These are phyloP conservation scores for Talaromyces sp. DNA, from an alignment of 2,329 filamentous ascomycete species.

Conservation along the genomic window DNA sequence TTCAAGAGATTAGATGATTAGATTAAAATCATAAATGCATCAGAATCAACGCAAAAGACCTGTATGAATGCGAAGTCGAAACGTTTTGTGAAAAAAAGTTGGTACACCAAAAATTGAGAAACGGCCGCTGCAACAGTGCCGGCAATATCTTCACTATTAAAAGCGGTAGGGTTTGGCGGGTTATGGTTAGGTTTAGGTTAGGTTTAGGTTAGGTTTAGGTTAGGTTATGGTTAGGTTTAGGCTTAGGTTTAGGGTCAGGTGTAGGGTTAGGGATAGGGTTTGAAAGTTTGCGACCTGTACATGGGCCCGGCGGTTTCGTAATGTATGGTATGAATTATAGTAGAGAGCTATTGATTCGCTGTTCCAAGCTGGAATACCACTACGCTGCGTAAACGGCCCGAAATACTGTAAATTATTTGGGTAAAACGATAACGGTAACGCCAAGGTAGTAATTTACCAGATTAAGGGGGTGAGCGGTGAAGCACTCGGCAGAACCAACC, in stretches of 20 bases:
- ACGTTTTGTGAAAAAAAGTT: neutral
- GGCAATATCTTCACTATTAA: neutral
- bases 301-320: neutral
- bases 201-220: conserved; percentile 7
- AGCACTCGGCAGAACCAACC: conserved; percentile 11
- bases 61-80: neutral
- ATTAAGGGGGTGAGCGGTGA: neutral
- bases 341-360: neutral
- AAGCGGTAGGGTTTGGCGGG: neutral
- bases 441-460: neutral
- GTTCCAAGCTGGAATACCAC: neutral
- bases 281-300: neutral
- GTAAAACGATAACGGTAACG: conserved; percentile 9
- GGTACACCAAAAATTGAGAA: neutral
- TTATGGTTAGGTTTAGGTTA: neutral
- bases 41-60: neutral
- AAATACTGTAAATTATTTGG: neutral
- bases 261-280: conserved; percentile 1
- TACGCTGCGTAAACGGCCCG: neutral
- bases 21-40: neutral
- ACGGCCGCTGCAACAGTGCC: neutral
- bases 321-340: neutral
- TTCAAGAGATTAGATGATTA: neutral
- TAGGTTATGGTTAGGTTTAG: neutral
- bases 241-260: conserved; percentile 10